These are phyloP conservation scores for sunflower (Helianthus annuus) DNA, from an alignment of 129 eudicot genomes.

Conservation along the genomic window HanXRQr2.0-SUNRISE NC_035441.2:181842599-181843098, in stretches of 20 bases:
- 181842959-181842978: conserved; percentile 54
- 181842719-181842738: conserved; percentile 46
- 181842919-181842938: conserved; percentile 53
- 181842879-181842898: conserved; percentile 52
- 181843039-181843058: conserved; percentile 47
- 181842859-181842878: conserved; percentile 33
- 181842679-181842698: conserved; percentile 39
- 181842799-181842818: conserved; percentile 67
- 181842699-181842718: conserved; percentile 32
- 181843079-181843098: conserved; percentile 55
- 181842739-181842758: conserved; percentile 48
- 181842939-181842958: conserved; percentile 54
- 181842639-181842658: conserved; percentile 40
- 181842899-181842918: conserved; percentile 47
- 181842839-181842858: conserved; percentile 76
- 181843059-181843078: conserved; percentile 57
- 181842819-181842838: conserved; percentile 71
- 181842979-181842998: conserved; percentile 55
- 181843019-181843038: conserved; percentile 43
- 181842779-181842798: conserved; percentile 35
- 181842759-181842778: conserved; percentile 39
- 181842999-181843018: conserved; percentile 59
- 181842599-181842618: conserved; percentile 35
- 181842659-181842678: conserved; percentile 43
- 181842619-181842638: conserved; percentile 40